These are phyloP conservation scores for Solanum corneliomulleri DNA, from an alignment of 257 asterid genomes.

Conservation along the genomic window DNA sequence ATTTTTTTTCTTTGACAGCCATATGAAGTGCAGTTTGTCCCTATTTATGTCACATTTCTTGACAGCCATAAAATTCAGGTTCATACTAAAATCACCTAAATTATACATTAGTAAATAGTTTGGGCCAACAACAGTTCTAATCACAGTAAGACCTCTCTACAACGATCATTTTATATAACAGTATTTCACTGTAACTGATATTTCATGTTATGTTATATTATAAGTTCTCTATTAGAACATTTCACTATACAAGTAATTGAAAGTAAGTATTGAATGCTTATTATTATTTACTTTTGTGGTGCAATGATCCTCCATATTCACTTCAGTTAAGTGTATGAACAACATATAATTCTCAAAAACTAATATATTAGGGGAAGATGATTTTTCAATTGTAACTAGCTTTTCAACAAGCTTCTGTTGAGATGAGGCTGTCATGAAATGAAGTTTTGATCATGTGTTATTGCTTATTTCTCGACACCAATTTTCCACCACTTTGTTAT, in stretches of 20 bases:
- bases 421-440: background rate
- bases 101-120: background rate
- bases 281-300: no score
- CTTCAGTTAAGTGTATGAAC: no score
- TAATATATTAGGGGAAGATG: background rate
- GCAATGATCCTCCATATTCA: background rate
- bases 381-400: background rate
- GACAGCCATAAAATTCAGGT: conserved; percentile 4
- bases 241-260: no score
- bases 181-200: no score
- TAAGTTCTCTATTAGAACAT: no score
- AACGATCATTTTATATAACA: no score
- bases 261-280: no score
- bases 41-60: conserved; percentile 35
- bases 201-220: no score
- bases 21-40: conserved; percentile 41
- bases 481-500: background rate
- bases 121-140: background rate
- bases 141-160: background rate
- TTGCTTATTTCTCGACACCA: background rate
- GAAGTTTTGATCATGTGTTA: background rate
- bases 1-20: conserved; percentile 42
- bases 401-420: no score
- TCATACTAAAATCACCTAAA: no score
- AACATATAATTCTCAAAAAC: no score